These are phyloP conservation scores for Podaxis sp. DNA, from an alignment of 768 basidiomycete species.

Conservation along the genomic window DNA sequence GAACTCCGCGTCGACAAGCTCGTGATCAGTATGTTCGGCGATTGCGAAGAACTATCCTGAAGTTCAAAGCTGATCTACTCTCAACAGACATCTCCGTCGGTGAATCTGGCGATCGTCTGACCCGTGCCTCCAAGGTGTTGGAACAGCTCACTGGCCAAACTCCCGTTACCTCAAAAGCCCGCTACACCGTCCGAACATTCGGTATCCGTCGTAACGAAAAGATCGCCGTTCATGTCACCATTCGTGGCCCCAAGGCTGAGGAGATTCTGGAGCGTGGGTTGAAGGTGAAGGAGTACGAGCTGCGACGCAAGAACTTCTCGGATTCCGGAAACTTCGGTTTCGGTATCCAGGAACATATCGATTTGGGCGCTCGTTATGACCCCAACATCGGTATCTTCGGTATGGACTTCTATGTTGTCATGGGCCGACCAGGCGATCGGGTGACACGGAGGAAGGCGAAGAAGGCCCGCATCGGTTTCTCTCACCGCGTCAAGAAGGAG, in stretches of 20 bases:
- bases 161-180: slow-evolving; percentile 98
- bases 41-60: slow-evolving; percentile 4
- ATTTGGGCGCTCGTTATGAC: slow-evolving; percentile 98
- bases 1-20: slow-evolving; percentile 98
- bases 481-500: slow-evolving; percentile 92
- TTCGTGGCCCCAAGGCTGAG: slow-evolving; percentile 99
- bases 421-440: slow-evolving; percentile 93
- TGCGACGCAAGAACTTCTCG: slow-evolving; percentile 95
- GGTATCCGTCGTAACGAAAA: slow-evolving; percentile 99
- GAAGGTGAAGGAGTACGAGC: slow-evolving; percentile 99
- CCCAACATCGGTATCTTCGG: slow-evolving; percentile 99
- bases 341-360: slow-evolving; percentile 99
- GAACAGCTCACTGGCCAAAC: slow-evolving; percentile 99
- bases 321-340: slow-evolving; percentile 99
- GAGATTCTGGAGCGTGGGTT: slow-evolving; percentile 98
- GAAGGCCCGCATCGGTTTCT: slow-evolving; percentile 82
- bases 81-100: slow-evolving; percentile 95
- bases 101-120: slow-evolving; percentile 98
- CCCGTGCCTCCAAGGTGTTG: slow-evolving; percentile 97
- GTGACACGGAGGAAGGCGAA: slow-evolving; percentile 90
- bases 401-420: slow-evolving; percentile 98
- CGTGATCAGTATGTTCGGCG: slow-evolving; percentile 86
- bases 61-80: slow-evolving; percentile 16
- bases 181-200: slow-evolving; percentile 99
- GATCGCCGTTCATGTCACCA: slow-evolving; percentile 98